Base-by-base conservation (phyloP, 345 rosid genomes). In the Euclidium syriacum region DNA sequence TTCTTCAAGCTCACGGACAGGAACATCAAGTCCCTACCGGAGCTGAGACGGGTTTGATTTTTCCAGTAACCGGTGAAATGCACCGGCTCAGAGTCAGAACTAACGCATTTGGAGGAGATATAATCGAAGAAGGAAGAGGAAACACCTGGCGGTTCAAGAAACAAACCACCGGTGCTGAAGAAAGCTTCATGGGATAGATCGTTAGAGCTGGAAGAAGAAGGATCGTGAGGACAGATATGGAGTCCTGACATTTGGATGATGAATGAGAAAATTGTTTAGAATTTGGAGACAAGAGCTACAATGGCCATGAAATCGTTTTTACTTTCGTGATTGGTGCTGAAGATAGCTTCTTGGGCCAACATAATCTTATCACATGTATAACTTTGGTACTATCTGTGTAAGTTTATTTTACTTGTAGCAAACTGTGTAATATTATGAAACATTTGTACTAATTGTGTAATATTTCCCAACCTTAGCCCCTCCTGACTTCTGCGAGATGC, bases 1-100 rank as follows among this genome's bases (percentile, higher is more conserved):
- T 72, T 79, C 10, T 78, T 73, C 72, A 83, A 78, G 78, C 82
- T 83, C 16, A 86, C 72, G 2, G 89, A 83, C 49, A 81, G 19
- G 33, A 73, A 67, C 68, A 78, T 3, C 42, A 39, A 34, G 68
- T 58, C 32, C 29, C 52, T 15, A 72, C 59, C 33, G 33, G 35
- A 26, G 26, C 73, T 24, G 53, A 36, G 25, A 23, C 26, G 64
- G 22, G 33, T 50, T 35, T 62, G 65, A 6, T 57, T 57, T 36
- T 57, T 59, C 71, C 73, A 50, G 25, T 10, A 17, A 11, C 26
- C 38, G 26, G 53, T 32, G 3, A 70, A 70, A 36, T 70, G 68
- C 20, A 53, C 20, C 19, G 62, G 56, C 4, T 68, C 62, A 3
- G 58, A 48, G 64, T 55, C 52, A 26, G 68, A 17, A 46, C 24